phyloP scores from a whole-genome alignment of 176 grass and related monocot genomes.

The Zoysia pacifica region DNA sequence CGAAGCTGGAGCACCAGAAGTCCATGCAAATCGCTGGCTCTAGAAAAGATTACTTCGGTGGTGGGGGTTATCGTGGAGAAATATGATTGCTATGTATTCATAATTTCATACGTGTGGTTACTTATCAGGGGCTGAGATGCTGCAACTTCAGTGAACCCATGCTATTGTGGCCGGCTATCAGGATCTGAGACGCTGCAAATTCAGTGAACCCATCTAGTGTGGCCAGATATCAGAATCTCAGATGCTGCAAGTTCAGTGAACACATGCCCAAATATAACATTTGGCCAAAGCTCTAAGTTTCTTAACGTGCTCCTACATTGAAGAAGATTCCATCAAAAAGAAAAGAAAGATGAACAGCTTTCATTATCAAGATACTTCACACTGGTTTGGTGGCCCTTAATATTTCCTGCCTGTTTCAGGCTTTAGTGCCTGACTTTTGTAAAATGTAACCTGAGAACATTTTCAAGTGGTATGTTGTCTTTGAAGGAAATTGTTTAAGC shows the following conservation, averaged over 20 bases:
- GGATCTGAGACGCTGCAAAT: conserved; percentile 5
- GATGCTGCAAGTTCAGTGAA: too few relatives aligned
- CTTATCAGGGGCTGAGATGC: not conserved
- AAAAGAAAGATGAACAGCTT: too few relatives aligned
- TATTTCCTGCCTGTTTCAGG: not conserved
- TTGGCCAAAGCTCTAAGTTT: not conserved
- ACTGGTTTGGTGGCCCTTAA: conserved; percentile 18
- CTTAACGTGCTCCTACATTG: not conserved
- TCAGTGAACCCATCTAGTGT: not conserved
- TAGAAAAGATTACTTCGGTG: conserved; percentile 78
- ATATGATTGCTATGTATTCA: conserved; percentile 51
- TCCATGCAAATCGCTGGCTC: conserved; percentile 81
- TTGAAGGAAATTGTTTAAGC: not conserved
- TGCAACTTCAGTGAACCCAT: not conserved
- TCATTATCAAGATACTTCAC: not conserved
- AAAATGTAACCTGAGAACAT: conserved; percentile 21
- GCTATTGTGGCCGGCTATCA: conserved; percentile 5
- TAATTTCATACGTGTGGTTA: not conserved
- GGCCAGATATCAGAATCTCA: too few relatives aligned
- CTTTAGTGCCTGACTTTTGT: not conserved
- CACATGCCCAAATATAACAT: not conserved
- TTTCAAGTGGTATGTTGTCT: not conserved
- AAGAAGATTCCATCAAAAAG: not conserved
- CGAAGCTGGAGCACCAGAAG: conserved; percentile 91
- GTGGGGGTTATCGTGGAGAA: conserved; percentile 83